Percentiles rank a stretch among this genome's conserved stretches.
Conservation (phyloP, 495 filamentous ascomycete species). For the Penicillium longicatenatum region DNA sequence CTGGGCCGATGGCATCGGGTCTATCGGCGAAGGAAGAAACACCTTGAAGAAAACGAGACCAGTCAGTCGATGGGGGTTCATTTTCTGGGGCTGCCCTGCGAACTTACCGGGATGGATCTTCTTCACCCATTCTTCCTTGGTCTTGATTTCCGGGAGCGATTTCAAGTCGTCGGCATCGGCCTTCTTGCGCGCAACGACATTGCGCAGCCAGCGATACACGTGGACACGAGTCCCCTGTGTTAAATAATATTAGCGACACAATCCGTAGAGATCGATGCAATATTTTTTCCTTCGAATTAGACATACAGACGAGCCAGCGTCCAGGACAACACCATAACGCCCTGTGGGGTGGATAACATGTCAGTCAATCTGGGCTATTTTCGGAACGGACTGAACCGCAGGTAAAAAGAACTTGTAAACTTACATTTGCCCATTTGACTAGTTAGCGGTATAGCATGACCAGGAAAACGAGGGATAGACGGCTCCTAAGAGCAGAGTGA, state of each 20-base stretch:
- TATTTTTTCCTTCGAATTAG: background rate
- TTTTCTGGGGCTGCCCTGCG: background rate
- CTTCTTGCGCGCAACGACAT: constrained; percentile 62
- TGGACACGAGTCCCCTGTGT: constrained; percentile 82
- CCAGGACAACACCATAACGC: constrained; percentile 68
- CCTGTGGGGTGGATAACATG: constrained; percentile 31
- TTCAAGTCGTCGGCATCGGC: constrained; percentile 62
- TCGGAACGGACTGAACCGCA: background rate
- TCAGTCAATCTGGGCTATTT: constrained; percentile 1
- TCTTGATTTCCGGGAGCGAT: constrained; percentile 75
- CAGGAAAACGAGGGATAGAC: constrained; percentile 15
- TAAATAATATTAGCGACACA: constrained; percentile 9
- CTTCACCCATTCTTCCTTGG: constrained; percentile 85
- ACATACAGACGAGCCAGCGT: constrained; percentile 69
- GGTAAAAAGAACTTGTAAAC: constrained; percentile 15
- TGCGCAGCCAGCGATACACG: constrained; percentile 89
- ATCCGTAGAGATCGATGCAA: background rate
- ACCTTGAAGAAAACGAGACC: constrained; percentile 41
- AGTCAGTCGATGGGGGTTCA: constrained; percentile 10
- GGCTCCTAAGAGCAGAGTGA: constrained; percentile 3
- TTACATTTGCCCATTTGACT: constrained; percentile 53
- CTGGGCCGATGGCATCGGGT: constrained; percentile 73
- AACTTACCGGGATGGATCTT: constrained; percentile 83
- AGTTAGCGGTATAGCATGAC: constrained; percentile 37
- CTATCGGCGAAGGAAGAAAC: constrained; percentile 86